Conservation (phyloP, 2,329 filamentous ascomycete genomes). For the Davidsoniella eucalypti region DNA sequence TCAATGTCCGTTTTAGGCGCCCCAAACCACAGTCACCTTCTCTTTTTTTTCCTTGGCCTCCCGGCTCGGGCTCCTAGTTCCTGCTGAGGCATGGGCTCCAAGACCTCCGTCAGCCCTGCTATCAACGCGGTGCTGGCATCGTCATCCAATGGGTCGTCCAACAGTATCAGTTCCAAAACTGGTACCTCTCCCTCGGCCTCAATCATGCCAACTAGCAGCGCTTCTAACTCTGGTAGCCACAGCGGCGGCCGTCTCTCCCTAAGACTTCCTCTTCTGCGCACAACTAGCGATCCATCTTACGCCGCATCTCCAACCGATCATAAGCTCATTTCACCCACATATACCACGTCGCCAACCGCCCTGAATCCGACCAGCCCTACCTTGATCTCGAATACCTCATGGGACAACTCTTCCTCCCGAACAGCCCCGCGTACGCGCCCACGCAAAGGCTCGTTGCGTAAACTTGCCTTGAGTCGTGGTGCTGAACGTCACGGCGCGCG, state of each 20-base stretch:
- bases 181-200: background rate
- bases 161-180: too few species aligned
- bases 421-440: conserved; percentile 7
- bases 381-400: background rate
- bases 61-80: too few species aligned
- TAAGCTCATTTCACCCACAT: background rate
- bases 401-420: conserved; percentile 1
- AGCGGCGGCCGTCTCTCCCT: background rate
- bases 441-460: conserved; percentile 70
- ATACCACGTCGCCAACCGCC: background rate
- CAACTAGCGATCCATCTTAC: background rate
- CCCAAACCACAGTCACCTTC: too few species aligned
- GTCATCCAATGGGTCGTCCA: too few species aligned
- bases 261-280: conserved; percentile 6
- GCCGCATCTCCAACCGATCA: conserved; percentile 1
- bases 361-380: background rate
- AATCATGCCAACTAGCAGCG: background rate
- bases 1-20: too few species aligned
- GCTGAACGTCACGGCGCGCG: conserved; percentile 29
- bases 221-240: background rate
- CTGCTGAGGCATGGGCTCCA: too few species aligned
- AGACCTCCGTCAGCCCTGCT: too few species aligned
- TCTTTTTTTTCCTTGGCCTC: too few species aligned
- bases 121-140: too few species aligned
- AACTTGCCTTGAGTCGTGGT: conserved; percentile 67